A percentile compares a stretch with the other conserved stretches of the same genome.
These are phyloP conservation scores for Crithidia thermophila DNA, from an alignment of 208 protist genomes.

Conservation along the genomic window DNA sequence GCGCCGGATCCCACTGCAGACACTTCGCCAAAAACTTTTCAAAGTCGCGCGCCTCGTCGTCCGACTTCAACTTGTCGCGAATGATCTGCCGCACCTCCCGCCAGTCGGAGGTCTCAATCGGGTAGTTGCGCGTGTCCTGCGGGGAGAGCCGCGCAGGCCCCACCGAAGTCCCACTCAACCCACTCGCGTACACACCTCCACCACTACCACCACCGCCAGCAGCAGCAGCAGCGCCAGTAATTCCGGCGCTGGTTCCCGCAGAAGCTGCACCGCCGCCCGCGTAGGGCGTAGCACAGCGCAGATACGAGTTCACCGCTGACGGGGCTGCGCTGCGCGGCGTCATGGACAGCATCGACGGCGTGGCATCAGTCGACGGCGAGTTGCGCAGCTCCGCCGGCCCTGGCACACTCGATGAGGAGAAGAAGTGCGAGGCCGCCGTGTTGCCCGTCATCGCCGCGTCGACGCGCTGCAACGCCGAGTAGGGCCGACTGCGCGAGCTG, in stretches of 20 bases:
- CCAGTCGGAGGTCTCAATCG: constrained; percentile 42
- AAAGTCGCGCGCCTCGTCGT: constrained; percentile 43
- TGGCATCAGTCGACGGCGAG: neutral
- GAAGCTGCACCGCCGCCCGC: too few relatives aligned
- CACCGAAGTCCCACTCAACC: neutral
- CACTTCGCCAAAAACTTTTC: constrained; percentile 44
- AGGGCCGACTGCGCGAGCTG: too few relatives aligned
- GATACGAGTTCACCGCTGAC: neutral
- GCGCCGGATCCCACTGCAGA: constrained; percentile 59
- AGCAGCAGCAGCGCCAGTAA: too few relatives aligned
- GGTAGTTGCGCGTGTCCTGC: constrained; percentile 25
- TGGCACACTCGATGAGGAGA: neutral
- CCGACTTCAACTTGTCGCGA: constrained; percentile 25
- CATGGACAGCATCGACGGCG: constrained; percentile 11
- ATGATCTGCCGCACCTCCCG: constrained; percentile 34
- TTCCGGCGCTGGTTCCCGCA: too few relatives aligned
- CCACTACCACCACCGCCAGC: neutral
- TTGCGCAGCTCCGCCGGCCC: neutral
- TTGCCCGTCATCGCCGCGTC: too few relatives aligned
- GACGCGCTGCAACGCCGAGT: too few relatives aligned
- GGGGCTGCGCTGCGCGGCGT: neutral
- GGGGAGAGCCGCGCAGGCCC: neutral
- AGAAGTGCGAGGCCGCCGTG: neutral
- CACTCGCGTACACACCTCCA: too few relatives aligned
- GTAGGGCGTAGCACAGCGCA: too few relatives aligned